A percentile compares a stretch with the other conserved stretches of the same genome.
Conservation (phyloP, 139 green algal species). For the Yamagishiella unicocca region DNA sequence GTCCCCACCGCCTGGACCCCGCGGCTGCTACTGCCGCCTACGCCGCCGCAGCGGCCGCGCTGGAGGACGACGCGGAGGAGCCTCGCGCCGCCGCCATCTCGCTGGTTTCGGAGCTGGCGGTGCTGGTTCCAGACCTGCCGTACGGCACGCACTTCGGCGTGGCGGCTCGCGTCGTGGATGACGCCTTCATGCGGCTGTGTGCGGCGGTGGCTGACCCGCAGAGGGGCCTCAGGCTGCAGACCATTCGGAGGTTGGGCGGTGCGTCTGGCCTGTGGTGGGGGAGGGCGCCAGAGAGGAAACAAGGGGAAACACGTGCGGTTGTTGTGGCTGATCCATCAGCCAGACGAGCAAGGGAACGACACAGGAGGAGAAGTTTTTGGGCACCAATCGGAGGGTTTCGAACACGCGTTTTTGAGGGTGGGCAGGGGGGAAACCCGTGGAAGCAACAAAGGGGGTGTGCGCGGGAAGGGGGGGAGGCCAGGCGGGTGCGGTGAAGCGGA, state of each 20-base stretch:
- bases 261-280: too few relatives aligned
- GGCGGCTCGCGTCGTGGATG: not conserved
- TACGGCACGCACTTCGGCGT: slow-evolving; percentile 25
- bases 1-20: not conserved
- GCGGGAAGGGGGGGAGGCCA: too few relatives aligned
- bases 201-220: not conserved
- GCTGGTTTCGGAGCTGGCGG: slow-evolving; percentile 4
- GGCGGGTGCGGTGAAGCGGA: too few relatives aligned
- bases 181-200: slow-evolving; percentile 40
- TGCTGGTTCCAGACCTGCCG: slow-evolving; percentile 4
- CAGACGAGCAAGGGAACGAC: too few relatives aligned
- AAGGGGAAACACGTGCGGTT: too few relatives aligned
- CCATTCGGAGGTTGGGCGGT: slow-evolving; percentile 4
- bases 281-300: too few relatives aligned
- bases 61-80: slow-evolving; percentile 32
- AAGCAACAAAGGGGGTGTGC: too few relatives aligned
- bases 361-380: too few relatives aligned
- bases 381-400: too few relatives aligned
- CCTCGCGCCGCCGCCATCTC: not conserved
- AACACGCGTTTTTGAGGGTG: too few relatives aligned
- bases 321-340: too few relatives aligned
- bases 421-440: too few relatives aligned
- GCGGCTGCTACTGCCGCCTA: slow-evolving; percentile 4
- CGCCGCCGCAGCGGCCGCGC: not conserved
- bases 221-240: slow-evolving; percentile 11